A percentile compares a stretch with the other conserved stretches of the same genome.
Conservation (phyloP, 1,284 basidiomycete genomes). For the Puccinia hordei region DNA sequence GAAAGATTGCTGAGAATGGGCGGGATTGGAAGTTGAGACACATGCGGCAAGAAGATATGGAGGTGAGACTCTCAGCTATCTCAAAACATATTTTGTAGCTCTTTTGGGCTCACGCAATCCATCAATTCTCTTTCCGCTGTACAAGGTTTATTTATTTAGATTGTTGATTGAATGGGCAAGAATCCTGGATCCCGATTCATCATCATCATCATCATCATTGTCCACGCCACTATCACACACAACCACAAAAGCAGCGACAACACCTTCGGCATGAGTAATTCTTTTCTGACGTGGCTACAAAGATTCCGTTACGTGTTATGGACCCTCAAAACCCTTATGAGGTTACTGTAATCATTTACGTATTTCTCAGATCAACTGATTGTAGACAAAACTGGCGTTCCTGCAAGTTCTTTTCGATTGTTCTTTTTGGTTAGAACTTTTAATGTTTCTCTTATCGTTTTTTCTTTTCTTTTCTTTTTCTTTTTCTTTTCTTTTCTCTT, state of each 20-base stretch:
- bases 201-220: not conserved
- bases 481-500: not conserved
- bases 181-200: conserved; percentile 62
- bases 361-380: not conserved
- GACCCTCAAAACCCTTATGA: not conserved
- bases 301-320: too few relatives aligned
- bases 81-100: not conserved
- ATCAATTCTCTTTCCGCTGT: not conserved
- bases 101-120: conserved; percentile 24
- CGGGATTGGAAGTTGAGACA: conserved; percentile 84
- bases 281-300: not conserved
- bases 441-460: not conserved
- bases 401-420: not conserved
- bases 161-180: conserved; percentile 85
- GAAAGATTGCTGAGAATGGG: conserved; percentile 80
- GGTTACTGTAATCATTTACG: not conserved
- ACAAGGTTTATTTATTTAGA: conserved; percentile 72
- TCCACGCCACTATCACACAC: not conserved
- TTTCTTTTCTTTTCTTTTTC: not conserved
- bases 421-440: not conserved
- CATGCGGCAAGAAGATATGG: conserved; percentile 81
- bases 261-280: not conserved
- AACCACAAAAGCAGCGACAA: not conserved
- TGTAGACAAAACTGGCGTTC: not conserved
- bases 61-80: conserved; percentile 60